Evolutionary conservation across 2,329 filamentous ascomycete species (phyloP).

Genomic region (Exophiala lecanii-corni): DNA sequence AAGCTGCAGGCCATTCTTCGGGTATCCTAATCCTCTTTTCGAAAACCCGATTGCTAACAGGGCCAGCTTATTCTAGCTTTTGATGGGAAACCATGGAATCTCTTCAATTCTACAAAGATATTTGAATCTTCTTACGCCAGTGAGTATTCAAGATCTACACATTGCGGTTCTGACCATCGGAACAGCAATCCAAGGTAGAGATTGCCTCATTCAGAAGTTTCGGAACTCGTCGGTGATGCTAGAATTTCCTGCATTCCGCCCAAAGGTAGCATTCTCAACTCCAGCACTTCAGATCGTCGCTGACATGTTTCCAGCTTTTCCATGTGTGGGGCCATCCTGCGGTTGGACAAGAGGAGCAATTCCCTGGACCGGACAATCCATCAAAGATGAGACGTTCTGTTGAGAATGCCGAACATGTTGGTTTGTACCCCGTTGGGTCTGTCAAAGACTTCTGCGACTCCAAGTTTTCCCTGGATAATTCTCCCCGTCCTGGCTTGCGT

Average conservation of each 20-base stretch:
- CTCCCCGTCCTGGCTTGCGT: constrained; percentile 5
- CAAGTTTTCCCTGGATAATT: not conserved
- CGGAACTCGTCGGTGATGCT: constrained; percentile 95
- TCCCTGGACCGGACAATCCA: constrained; percentile 75
- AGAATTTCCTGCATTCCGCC: constrained; percentile 73
- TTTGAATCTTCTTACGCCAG: constrained; percentile 95
- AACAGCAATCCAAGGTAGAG: constrained; percentile 81
- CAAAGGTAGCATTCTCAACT: constrained; percentile 59
- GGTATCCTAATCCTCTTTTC: too few species aligned
- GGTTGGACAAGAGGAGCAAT: constrained; percentile 67
- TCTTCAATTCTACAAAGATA: constrained; percentile 76
- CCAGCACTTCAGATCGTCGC: not conserved
- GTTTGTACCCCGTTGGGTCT: constrained; percentile 44
- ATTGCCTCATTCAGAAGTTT: constrained; percentile 90
- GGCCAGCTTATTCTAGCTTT: constrained; percentile 71
- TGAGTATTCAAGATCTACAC: constrained; percentile 42
- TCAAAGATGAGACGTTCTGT: constrained; percentile 84
- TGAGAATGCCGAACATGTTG: constrained; percentile 80
- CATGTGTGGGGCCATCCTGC: constrained; percentile 47
- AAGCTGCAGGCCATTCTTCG: constrained; percentile 24
- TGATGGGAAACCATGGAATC: constrained; percentile 70
- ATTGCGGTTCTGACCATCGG: constrained; percentile 9
- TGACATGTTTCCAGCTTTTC: constrained; percentile 44
- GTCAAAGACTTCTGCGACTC: not conserved
- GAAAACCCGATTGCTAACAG: too few species aligned